Base-by-base conservation (phyloP, 352 stramenopile species). In the Blastocystis sp. region DNA sequence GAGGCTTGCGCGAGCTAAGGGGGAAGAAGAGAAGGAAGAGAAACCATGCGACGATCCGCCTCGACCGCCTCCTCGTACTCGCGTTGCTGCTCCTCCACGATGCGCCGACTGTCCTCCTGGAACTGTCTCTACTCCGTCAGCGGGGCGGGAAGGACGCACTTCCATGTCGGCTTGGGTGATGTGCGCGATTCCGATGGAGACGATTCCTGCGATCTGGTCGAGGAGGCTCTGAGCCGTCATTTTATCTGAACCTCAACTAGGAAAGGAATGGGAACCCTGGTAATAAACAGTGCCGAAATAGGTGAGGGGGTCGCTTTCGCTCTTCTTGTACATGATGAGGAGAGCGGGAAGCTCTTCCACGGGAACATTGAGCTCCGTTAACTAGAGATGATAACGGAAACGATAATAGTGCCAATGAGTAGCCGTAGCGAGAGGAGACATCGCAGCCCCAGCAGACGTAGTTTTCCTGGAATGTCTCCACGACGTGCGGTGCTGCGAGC, bases 391-490 rank as follows among this genome's bases (percentile, higher is more conserved):
- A 66, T n/a, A 19, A 19, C 21, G 45, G 48, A 28, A 2, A 23
- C 7, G 40, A 52, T 11, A 1, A 14, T 34, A 38, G 23, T 23
- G 69, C 74, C 38, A 84, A 28, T 28, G 74, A 67, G 43, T 84
- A 84, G 34, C 74, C 74, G 38, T 84, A 69, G 19, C 43, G 34
- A 11, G 74, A 67, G 17, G 56, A 45, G 1, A 84, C 74, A 45
- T 84, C 74, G n/a, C 74, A 84, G n/a, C 74, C 74, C 74, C 74
- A 84, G 60, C 53, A 84, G 19, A 69, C 21, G 38, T 48, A 84
- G 14, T 69, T 34, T 2, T 1, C 45, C 40, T 84, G 67, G 52
- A 67, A 67, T 14, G 34, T 45, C 52, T 84, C 74, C 1, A 84
- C 74, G 69, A 84, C 52, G 10, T 14, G 19, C 3, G 53, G 52